Conservation (phyloP, 176 grass and related monocot species). For the Cenchrus purpureus region DNA sequence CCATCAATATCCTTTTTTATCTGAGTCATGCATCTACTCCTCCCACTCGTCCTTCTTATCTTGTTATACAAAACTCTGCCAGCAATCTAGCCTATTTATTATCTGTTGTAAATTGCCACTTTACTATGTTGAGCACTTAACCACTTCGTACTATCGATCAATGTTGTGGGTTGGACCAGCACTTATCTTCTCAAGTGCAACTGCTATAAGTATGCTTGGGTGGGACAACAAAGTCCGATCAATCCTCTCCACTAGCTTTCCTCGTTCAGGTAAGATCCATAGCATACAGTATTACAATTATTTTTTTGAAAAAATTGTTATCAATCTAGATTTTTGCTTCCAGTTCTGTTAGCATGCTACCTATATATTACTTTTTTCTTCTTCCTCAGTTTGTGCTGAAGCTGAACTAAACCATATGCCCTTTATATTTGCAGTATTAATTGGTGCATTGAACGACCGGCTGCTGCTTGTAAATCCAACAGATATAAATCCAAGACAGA, state of each 20-base stretch:
- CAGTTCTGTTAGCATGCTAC: conserved; percentile 19
- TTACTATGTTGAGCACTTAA: conserved; percentile 61
- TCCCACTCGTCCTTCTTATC: background rate
- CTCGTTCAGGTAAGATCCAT: conserved; percentile 66
- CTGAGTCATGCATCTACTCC: conserved; percentile 26
- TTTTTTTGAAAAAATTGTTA: background rate
- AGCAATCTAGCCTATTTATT: background rate
- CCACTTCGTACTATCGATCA: conserved; percentile 72
- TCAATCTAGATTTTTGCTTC: background rate
- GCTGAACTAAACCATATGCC: conserved; percentile 31
- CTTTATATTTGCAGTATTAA: conserved; percentile 63
- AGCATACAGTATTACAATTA: background rate
- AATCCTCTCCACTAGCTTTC: conserved; percentile 90
- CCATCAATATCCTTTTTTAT: conserved; percentile 87
- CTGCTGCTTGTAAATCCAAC: conserved; percentile 91
- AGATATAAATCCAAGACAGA: conserved; percentile 99
- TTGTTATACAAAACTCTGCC: conserved; percentile 10
- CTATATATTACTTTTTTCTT: conserved; percentile 22
- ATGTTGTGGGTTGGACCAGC: conserved; percentile 96
- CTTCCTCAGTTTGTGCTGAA: conserved; percentile 1
- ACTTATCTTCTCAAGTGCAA: conserved; percentile 90
- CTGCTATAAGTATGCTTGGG: conserved; percentile 90
- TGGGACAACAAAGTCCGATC: conserved; percentile 98
- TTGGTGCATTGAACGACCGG: conserved; percentile 94
- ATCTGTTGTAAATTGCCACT: conserved; percentile 34